A percentile compares a stretch with the other conserved stretches of the same genome.
These are phyloP conservation scores for Malbranchea zuffiana DNA, from an alignment of 2,329 filamentous ascomycete genomes.

Conservation along the genomic window DNA sequence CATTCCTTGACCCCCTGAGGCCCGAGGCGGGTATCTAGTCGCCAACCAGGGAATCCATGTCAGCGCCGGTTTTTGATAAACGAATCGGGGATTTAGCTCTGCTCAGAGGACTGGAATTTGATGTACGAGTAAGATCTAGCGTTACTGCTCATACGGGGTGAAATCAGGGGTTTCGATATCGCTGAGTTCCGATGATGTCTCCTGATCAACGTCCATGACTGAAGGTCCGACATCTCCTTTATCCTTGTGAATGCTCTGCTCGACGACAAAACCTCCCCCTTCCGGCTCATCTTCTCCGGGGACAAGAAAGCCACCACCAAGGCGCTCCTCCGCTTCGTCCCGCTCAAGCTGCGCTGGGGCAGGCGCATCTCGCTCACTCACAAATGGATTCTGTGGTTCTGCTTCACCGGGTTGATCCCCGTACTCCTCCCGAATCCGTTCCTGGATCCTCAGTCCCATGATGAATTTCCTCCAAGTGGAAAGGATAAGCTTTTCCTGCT, in stretches of 20 bases:
- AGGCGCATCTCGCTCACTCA: constrained; percentile 10
- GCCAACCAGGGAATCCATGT: no score
- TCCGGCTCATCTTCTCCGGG: constrained; percentile 21
- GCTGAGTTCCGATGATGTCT: constrained; percentile 10
- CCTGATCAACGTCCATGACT: constrained; percentile 3
- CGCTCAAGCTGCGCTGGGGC: constrained; percentile 4
- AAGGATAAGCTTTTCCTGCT: constrained; percentile 62
- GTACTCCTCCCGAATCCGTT: constrained; percentile 67
- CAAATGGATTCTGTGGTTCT: constrained; percentile 30
- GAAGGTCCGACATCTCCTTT: neutral
- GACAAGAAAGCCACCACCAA: constrained; percentile 23
- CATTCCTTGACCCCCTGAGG: no score
- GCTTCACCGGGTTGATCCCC: constrained; percentile 41
- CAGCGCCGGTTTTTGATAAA: no score
- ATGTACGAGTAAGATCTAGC: no score
- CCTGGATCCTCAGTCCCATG: constrained; percentile 70
- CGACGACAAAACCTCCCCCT: neutral
- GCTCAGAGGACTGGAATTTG: neutral
- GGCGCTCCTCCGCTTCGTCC: constrained; percentile 11
- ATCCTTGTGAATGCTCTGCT: neutral
- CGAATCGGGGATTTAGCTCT: no score
- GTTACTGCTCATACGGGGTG: neutral
- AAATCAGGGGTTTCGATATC: constrained; percentile 9
- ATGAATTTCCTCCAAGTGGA: constrained; percentile 77
- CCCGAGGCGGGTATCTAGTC: no score